Percentiles rank a stretch among this genome's conserved stretches.
Conservation (phyloP, 805 yeast genomes). For the baker's yeast (Saccharomyces cerevisiae) region DNA sequence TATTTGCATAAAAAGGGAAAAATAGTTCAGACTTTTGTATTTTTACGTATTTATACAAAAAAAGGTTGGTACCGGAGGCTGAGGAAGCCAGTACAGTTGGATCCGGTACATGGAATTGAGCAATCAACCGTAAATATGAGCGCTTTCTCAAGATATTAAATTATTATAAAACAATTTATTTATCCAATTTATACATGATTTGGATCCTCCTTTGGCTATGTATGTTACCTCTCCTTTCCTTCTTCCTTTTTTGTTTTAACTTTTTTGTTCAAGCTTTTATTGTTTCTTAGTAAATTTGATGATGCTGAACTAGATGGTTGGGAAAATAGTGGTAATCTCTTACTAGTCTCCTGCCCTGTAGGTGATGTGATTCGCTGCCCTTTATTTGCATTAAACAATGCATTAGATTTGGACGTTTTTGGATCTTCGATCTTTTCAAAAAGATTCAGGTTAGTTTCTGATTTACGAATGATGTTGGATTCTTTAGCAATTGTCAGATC, state of each 20-base stretch:
- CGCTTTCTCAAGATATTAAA: not conserved
- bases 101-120: not conserved
- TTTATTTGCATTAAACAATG: not conserved
- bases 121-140: not conserved
- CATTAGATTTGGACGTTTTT: not conserved
- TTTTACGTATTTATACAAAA: not conserved
- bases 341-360: not conserved
- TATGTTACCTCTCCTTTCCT: not conserved
- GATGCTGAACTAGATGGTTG: not conserved
- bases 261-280: not conserved
- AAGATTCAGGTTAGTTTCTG: constrained; percentile 23
- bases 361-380: not conserved
- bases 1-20: not conserved
- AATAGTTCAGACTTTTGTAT: not conserved
- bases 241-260: not conserved
- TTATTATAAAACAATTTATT: not conserved
- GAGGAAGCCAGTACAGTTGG: too few species aligned
- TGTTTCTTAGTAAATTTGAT: not conserved
- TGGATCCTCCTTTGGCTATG: not conserved
- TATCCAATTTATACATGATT: not conserved
- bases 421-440: not conserved
- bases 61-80: not conserved
- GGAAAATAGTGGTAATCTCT: not conserved
- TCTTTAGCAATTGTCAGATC: constrained; percentile 49
- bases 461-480: constrained; percentile 27